These are phyloP conservation scores for Russula compacta DNA, from an alignment of 768 basidiomycete species.

Conservation along the genomic window DNA sequence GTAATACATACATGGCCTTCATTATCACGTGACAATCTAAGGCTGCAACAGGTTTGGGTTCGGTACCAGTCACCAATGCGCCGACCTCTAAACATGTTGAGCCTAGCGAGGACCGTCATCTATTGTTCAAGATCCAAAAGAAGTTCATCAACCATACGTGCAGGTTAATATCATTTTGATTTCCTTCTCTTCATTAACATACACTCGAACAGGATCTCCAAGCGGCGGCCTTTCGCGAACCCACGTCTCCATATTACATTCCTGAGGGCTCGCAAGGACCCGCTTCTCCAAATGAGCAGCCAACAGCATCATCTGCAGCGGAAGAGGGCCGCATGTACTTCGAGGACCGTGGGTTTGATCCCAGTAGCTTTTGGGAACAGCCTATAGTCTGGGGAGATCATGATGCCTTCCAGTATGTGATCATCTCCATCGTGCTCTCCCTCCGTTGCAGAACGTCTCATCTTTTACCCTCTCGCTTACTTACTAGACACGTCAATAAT, in stretches of 20 bases:
- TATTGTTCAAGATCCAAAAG: neutral
- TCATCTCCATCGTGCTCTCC: neutral
- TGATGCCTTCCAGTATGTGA: conserved; percentile 64
- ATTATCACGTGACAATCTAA: neutral
- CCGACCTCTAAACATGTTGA: neutral
- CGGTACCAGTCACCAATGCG: neutral
- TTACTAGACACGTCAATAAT: conserved; percentile 65
- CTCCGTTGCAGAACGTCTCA: neutral
- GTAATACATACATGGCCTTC: neutral
- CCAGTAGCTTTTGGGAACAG: conserved; percentile 68
- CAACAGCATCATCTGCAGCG: conserved; percentile 12
- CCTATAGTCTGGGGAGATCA: conserved; percentile 72
- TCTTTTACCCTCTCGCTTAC: neutral
- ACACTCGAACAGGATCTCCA: conserved; percentile 40
- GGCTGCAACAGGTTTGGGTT: no score
- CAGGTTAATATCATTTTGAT: neutral
- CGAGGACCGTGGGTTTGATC: conserved; percentile 44
- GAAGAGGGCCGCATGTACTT: conserved; percentile 38
- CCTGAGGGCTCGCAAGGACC: conserved; percentile 52
- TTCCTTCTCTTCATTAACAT: neutral
- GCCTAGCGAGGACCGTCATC: neutral
- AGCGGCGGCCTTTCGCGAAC: conserved; percentile 52
- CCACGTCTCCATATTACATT: conserved; percentile 56
- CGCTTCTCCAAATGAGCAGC: conserved; percentile 42
- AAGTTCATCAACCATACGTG: conserved; percentile 6